A percentile compares a stretch with the other conserved stretches of the same genome.
phyloP scores from a whole-genome alignment of 2,329 filamentous ascomycete genomes.

The Alternaria sp. region DNA sequence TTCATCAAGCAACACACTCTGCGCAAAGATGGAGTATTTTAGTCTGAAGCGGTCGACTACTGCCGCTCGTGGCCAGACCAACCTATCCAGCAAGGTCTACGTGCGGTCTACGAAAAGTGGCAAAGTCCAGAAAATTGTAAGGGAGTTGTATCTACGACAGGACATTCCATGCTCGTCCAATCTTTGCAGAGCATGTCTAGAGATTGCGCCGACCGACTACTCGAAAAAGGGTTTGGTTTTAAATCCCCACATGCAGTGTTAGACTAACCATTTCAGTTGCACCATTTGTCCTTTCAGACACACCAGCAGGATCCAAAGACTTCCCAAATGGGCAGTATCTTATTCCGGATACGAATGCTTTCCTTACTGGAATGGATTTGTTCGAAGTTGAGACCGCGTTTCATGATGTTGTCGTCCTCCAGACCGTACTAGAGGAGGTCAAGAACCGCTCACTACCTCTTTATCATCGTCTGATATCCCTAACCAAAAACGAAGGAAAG shows the following conservation, averaged over 20 bases:
- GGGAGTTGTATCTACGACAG: slow-evolving; percentile 92
- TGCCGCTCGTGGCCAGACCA: slow-evolving; percentile 67
- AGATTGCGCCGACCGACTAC: slow-evolving; percentile 79
- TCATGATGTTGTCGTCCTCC: slow-evolving; percentile 94
- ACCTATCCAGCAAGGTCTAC: slow-evolving; percentile 94
- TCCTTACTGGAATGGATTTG: slow-evolving; percentile 94
- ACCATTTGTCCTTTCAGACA: slow-evolving; percentile 88
- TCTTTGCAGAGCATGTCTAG: slow-evolving; percentile 79
- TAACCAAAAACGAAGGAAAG: slow-evolving; percentile 96
- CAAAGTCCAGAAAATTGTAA: slow-evolving; percentile 98
- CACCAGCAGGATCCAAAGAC: slow-evolving; percentile 80
- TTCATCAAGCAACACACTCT: slow-evolving; percentile 13
- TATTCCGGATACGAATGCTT: slow-evolving; percentile 93
- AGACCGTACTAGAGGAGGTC: slow-evolving; percentile 95
- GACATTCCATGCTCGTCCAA: slow-evolving; percentile 97
- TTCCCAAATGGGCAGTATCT: slow-evolving; percentile 93
- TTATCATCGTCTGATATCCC: slow-evolving; percentile 88
- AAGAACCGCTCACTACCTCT: slow-evolving; percentile 92
- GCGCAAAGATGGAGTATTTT: slow-evolving; percentile 47
- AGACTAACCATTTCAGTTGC: slow-evolving; percentile 63
- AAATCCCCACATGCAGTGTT: slow-evolving; percentile 18
- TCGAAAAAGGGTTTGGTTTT: slow-evolving; percentile 70
- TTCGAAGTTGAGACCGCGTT: slow-evolving; percentile 93
- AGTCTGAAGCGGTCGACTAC: slow-evolving; percentile 67
- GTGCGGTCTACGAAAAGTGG: slow-evolving; percentile 93